Conservation (phyloP, 108 stramenopile genomes). For the Skeletonema potamos region DNA sequence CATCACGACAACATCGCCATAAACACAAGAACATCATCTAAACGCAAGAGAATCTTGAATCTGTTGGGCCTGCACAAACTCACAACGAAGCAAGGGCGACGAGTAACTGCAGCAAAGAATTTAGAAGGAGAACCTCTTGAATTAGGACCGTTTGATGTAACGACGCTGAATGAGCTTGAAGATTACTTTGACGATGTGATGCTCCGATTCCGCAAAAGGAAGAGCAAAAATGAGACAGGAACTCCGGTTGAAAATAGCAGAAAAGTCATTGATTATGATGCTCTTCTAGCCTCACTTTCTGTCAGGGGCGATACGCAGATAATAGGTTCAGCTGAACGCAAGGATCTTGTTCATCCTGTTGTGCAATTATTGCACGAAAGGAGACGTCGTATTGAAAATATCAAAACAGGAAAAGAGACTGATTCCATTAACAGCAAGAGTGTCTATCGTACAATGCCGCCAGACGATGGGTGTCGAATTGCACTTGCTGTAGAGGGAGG, state of each 20-base stretch:
- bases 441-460: constrained; percentile 26
- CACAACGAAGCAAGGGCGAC: neutral
- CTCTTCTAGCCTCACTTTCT: constrained; percentile 52
- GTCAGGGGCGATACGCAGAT: constrained; percentile 81
- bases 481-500: constrained; percentile 95
- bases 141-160: constrained; percentile 23
- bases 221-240: neutral
- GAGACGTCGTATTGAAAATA: constrained; percentile 32
- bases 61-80: constrained; percentile 4
- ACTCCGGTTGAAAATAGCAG: constrained; percentile 4
- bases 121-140: neutral
- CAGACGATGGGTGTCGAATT: constrained; percentile 62
- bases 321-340: constrained; percentile 61
- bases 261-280: constrained; percentile 56
- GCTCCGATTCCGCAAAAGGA: constrained; percentile 42
- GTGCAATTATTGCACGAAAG: constrained; percentile 66
- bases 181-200: constrained; percentile 56
- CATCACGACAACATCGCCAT: neutral
- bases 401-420: constrained; percentile 17
- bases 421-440: neutral
- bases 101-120: neutral
- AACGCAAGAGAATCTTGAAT: constrained; percentile 9
- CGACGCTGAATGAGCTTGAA: constrained; percentile 41
- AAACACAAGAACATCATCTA: neutral
- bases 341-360: constrained; percentile 75